These are phyloP conservation scores for Citrus mangshanensis DNA, from an alignment of 345 rosid species.

Conservation along the genomic window DNA sequence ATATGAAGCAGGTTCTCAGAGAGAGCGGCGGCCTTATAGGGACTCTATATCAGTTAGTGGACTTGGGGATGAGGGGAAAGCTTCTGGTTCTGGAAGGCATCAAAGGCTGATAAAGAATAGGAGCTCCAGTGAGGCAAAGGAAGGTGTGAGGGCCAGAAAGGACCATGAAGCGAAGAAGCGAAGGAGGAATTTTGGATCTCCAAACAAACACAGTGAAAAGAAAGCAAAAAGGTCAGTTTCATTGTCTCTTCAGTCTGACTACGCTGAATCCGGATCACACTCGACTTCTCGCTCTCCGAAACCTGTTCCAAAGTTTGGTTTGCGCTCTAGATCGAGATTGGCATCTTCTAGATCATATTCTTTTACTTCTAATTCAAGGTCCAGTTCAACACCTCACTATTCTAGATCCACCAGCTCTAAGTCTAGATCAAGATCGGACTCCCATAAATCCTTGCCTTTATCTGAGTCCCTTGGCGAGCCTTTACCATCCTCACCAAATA, in stretches of 20 bases:
- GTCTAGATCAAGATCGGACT: slow-evolving; percentile 22
- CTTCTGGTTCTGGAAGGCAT: slow-evolving; percentile 21
- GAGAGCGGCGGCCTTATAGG: slow-evolving; percentile 15
- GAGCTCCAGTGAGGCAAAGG: slow-evolving; percentile 14
- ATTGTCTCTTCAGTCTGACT: slow-evolving; percentile 21
- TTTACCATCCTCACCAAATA: slow-evolving; percentile 27
- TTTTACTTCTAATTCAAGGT: slow-evolving; percentile 23
- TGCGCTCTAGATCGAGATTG: slow-evolving; percentile 25
- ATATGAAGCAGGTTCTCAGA: slow-evolving; percentile 23
- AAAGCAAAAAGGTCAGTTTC: slow-evolving; percentile 25
- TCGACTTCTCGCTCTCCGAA: slow-evolving; percentile 23
- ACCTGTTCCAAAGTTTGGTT: slow-evolving; percentile 14
- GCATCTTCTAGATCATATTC: slow-evolving; percentile 21
- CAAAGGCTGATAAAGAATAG: slow-evolving; percentile 7
- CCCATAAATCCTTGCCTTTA: slow-evolving; percentile 23
- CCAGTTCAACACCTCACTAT: slow-evolving; percentile 17
- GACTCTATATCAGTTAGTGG: slow-evolving; percentile 10
- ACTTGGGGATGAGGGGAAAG: slow-evolving; percentile 15
- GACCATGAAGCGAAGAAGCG: slow-evolving; percentile 25
- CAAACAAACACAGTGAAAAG: slow-evolving; percentile 18
- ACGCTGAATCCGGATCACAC: slow-evolving; percentile 21
- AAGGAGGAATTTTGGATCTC: slow-evolving; percentile 22
- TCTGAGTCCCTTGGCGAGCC: slow-evolving; percentile 22
- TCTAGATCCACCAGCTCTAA: slow-evolving; percentile 20
- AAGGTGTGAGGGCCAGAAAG: slow-evolving; percentile 16